Conservation (phyloP, 2,329 filamentous ascomycete species). For the Ceratocystis smalleyi region DNA sequence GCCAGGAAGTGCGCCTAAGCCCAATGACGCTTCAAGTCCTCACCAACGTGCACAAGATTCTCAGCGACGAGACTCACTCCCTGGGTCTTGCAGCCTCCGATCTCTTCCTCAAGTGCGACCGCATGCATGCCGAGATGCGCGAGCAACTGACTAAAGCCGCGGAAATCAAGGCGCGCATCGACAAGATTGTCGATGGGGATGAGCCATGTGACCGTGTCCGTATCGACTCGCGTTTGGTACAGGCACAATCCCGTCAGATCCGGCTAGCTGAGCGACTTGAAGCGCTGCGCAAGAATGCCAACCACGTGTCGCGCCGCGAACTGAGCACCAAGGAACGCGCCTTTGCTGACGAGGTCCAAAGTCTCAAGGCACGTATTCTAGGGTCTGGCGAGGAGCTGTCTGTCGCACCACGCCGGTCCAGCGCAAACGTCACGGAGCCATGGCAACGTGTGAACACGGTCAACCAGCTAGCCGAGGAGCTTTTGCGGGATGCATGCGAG, state of each 20-base stretch:
- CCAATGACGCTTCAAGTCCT: slow-evolving; percentile 56
- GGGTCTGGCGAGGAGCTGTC: slow-evolving; percentile 21
- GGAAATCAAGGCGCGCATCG: slow-evolving; percentile 49
- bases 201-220: slow-evolving; percentile 41
- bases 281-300: slow-evolving; percentile 33
- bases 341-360: slow-evolving; percentile 33
- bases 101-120: slow-evolving; percentile 54
- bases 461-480: slow-evolving; percentile 36
- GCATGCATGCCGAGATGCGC: slow-evolving; percentile 50
- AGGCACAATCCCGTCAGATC: slow-evolving; percentile 40
- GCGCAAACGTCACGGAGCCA: slow-evolving; percentile 32
- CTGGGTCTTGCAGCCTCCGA: slow-evolving; percentile 56
- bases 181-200: slow-evolving; percentile 41
- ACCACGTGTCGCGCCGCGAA: slow-evolving; percentile 29
- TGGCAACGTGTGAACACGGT: slow-evolving; percentile 44
- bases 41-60: slow-evolving; percentile 55
- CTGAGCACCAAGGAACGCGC: slow-evolving; percentile 32
- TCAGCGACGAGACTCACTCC: slow-evolving; percentile 52
- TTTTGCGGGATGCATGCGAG: slow-evolving; percentile 36
- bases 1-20: slow-evolving; percentile 53
- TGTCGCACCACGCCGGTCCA: slow-evolving; percentile 23
- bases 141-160: slow-evolving; percentile 52
- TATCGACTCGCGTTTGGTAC: slow-evolving; percentile 31
- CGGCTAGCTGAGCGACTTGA: slow-evolving; percentile 46
- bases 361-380: slow-evolving; percentile 38